Conservation (phyloP, 2,329 filamentous ascomycete species). For the Thelonectria olida region DNA sequence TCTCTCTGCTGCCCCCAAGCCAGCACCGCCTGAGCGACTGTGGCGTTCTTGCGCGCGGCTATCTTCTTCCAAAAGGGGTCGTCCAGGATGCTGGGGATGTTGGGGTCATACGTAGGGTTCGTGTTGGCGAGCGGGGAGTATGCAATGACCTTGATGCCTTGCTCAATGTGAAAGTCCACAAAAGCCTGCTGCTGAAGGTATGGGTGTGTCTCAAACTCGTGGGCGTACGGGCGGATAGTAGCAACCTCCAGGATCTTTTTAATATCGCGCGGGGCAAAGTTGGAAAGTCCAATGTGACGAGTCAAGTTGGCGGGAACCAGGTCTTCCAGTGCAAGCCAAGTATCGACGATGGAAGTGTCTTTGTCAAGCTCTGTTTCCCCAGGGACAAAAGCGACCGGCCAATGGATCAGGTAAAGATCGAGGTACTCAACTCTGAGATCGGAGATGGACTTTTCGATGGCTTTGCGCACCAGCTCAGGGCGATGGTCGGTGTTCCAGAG, state of each 20-base stretch:
- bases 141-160: slow-evolving; percentile 41
- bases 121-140: slow-evolving; percentile 37
- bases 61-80: slow-evolving; percentile 32
- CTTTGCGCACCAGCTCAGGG: slow-evolving; percentile 39
- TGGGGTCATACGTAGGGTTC: slow-evolving; percentile 32
- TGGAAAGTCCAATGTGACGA: slow-evolving; percentile 60
- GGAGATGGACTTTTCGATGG: slow-evolving; percentile 41
- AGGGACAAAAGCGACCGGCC: slow-evolving; percentile 37
- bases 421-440: slow-evolving; percentile 45
- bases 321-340: slow-evolving; percentile 44
- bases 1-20: slow-evolving; percentile 35
- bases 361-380: slow-evolving; percentile 31
- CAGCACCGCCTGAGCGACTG: slow-evolving; percentile 31
- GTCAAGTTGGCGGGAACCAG: slow-evolving; percentile 32
- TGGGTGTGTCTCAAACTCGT: slow-evolving; percentile 64
- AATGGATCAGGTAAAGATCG: slow-evolving; percentile 45
- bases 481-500: slow-evolving; percentile 47
- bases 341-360: slow-evolving; percentile 36
- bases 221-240: slow-evolving; percentile 42
- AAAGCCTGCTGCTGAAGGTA: slow-evolving; percentile 56
- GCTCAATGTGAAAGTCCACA: slow-evolving; percentile 37
- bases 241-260: slow-evolving; percentile 51
- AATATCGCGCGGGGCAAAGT: slow-evolving; percentile 63
- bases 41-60: slow-evolving; percentile 31
- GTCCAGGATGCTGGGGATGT: slow-evolving; percentile 27